phyloP scores from a whole-genome alignment of 1,139 yeast genomes.

The Arxiozyma telluris region DNA sequence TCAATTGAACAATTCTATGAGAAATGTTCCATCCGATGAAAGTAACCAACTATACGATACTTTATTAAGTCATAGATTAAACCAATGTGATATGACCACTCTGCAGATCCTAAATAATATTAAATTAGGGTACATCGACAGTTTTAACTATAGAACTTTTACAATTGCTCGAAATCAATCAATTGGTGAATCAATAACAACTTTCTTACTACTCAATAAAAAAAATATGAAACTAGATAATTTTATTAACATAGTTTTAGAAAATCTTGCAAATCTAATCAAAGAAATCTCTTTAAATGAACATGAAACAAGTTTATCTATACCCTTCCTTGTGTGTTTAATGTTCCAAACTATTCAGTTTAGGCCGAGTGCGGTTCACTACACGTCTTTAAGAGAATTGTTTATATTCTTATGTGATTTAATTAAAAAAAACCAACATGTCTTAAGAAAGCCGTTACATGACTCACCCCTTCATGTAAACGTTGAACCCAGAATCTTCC shows the following conservation, averaged over 20 bases:
- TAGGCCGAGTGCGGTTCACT: conserved; percentile 47
- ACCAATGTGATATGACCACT: conserved; percentile 43
- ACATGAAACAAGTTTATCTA: conserved; percentile 26
- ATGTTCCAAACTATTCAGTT: conserved; percentile 46
- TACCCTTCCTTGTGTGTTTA: conserved; percentile 49
- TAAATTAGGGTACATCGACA: conserved; percentile 32
- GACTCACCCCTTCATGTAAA: conserved; percentile 14
- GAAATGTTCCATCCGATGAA: conserved; percentile 30
- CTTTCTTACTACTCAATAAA: conserved; percentile 15
- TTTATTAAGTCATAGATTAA: conserved; percentile 34
- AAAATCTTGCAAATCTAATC: conserved; percentile 31
- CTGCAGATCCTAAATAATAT: conserved; percentile 44
- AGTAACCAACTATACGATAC: conserved; percentile 35
- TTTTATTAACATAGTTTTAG: conserved; percentile 31
- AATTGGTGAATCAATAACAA: conserved; percentile 22
- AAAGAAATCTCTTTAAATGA: conserved; percentile 20
- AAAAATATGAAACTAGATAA: conserved; percentile 18
- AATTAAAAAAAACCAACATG: conserved; percentile 20
- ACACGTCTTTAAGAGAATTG: conserved; percentile 28
- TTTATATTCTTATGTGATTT: conserved; percentile 22
- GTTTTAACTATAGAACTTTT: conserved; percentile 31
- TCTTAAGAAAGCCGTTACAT: conserved; percentile 21
- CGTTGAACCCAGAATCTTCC: conserved; percentile 26
- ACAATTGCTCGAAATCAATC: conserved; percentile 27
- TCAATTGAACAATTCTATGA: conserved; percentile 11